phyloP scores from a whole-genome alignment of 139 green algal genomes.

The Yamagishiella unicocca region DNA sequence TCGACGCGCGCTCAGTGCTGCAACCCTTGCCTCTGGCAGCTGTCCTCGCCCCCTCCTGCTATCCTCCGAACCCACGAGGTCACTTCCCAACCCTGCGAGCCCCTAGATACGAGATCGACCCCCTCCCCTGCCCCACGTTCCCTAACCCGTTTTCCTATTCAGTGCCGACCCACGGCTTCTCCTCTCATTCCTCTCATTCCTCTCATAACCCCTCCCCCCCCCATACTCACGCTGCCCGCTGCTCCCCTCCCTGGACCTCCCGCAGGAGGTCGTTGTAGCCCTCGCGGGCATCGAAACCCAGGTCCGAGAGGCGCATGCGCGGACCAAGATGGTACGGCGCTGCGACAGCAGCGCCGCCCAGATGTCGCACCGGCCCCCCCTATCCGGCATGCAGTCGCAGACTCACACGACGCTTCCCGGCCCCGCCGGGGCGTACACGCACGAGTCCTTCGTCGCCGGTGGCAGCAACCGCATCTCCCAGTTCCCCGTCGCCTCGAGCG shows the following conservation, averaged over 20 bases:
- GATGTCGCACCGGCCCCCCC: too few relatives aligned
- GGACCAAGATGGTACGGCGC: neutral
- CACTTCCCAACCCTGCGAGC: too few relatives aligned
- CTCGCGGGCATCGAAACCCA: slow-evolving; percentile 19
- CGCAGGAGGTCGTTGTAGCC: slow-evolving; percentile 14
- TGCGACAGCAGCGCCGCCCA: neutral
- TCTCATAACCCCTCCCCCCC: too few relatives aligned
- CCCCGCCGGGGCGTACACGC: neutral
- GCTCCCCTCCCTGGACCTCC: neutral
- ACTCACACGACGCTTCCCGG: neutral
- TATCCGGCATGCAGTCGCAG: neutral
- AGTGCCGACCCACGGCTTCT: neutral
- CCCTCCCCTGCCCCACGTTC: neutral
- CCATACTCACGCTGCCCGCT: neutral
- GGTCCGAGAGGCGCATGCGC: neutral
- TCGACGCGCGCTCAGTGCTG: neutral
- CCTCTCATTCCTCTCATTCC: too few relatives aligned
- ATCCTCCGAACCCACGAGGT: too few relatives aligned
- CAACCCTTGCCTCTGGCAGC: neutral
- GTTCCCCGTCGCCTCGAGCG: neutral
- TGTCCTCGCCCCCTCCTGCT: too few relatives aligned
- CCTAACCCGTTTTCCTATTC: neutral
- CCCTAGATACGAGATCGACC: neutral
- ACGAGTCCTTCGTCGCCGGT: neutral
- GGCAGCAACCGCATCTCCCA: neutral